Evolutionary conservation across 352 stramenopile species (phyloP).

Genomic region (Globisporangium alternatum): DNA sequence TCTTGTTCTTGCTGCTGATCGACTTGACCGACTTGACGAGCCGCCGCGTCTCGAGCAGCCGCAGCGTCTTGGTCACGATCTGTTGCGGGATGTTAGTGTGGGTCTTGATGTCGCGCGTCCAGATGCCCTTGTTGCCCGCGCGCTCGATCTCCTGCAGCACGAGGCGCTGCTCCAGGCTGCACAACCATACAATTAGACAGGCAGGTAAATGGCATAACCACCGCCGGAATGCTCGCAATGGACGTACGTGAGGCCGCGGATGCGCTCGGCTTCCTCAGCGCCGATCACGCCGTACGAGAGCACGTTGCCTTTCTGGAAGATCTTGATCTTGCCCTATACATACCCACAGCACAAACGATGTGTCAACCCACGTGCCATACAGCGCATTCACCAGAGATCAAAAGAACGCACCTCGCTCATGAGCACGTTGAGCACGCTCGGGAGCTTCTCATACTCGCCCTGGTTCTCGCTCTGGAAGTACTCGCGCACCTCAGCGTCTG

Average conservation of each 20-base stretch:
- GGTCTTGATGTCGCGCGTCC: constrained; percentile 98
- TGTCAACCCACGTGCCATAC: not conserved
- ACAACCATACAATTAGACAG: not conserved
- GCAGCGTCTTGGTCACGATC: constrained; percentile 98
- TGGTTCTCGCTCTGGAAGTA: constrained; percentile 66
- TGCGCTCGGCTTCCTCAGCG: constrained; percentile 81
- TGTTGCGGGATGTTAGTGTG: constrained; percentile 96
- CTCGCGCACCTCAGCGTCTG: constrained; percentile 74
- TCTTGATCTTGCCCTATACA: constrained; percentile 78
- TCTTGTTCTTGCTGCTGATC: constrained; percentile 99
- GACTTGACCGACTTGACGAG: constrained; percentile 99
- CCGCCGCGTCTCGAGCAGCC: constrained; percentile 93
- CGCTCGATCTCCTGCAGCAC: constrained; percentile 95
- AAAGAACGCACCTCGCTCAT: constrained; percentile 57
- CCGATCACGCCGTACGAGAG: constrained; percentile 82
- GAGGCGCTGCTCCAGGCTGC: constrained; percentile 77
- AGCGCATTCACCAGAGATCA: too few relatives aligned
- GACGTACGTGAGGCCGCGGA: constrained; percentile 80
- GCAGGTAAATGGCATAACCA: not conserved
- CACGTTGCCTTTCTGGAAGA: constrained; percentile 85
- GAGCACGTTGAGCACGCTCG: constrained; percentile 79
- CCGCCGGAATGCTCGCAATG: not conserved
- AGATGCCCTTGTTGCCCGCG: constrained; percentile 97
- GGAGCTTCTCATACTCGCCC: constrained; percentile 81
- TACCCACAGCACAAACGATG: not conserved